These are phyloP conservation scores for Claviceps purpurea DNA, from an alignment of 2,329 filamentous ascomycete genomes.

Conservation along the genomic window DNA sequence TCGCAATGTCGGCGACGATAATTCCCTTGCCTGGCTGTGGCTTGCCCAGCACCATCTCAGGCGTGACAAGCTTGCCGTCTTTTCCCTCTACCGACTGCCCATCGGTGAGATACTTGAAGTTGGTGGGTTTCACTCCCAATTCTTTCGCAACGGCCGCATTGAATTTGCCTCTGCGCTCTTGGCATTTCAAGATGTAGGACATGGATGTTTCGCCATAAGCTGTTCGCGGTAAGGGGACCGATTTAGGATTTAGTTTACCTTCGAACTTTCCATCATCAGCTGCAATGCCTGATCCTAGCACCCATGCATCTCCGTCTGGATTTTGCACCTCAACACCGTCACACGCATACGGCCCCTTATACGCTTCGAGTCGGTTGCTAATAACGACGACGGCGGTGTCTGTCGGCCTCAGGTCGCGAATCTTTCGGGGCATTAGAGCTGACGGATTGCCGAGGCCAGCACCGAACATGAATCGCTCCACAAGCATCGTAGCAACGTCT, in stretches of 20 bases:
- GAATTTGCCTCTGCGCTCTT: conserved; percentile 71
- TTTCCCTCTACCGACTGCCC: conserved; percentile 51
- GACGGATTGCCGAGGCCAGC: conserved; percentile 15
- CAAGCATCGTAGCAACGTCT: conserved; percentile 16
- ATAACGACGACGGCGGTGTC: conserved; percentile 43
- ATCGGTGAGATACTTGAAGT: conserved; percentile 46
- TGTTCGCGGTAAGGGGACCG: conserved; percentile 48
- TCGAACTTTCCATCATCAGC: conserved; percentile 5
- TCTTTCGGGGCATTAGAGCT: conserved; percentile 13
- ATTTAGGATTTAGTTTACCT: conserved; percentile 11
- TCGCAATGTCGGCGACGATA: conserved; percentile 68
- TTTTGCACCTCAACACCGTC: conserved; percentile 10
- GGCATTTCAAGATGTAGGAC: conserved; percentile 74
- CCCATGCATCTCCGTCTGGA: conserved; percentile 15
- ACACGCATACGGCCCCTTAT: conserved; percentile 44
- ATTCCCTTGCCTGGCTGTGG: conserved; percentile 57
- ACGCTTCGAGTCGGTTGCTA: conserved; percentile 52
- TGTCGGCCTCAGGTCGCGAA: conserved; percentile 16
- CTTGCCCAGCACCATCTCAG: conserved; percentile 73
- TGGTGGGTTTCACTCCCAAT: conserved; percentile 45
- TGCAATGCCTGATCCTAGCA: conserved; percentile 10
- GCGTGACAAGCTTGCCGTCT: conserved; percentile 58
- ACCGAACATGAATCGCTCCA: conserved; percentile 24
- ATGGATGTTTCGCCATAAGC: conserved; percentile 53
- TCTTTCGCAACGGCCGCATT: conserved; percentile 48